Evolutionary conservation across 208 protist genomes (phyloP), one percentile per base, ranked within the genome.

Genomic region (Balamuthia mandrillaris): DNA sequence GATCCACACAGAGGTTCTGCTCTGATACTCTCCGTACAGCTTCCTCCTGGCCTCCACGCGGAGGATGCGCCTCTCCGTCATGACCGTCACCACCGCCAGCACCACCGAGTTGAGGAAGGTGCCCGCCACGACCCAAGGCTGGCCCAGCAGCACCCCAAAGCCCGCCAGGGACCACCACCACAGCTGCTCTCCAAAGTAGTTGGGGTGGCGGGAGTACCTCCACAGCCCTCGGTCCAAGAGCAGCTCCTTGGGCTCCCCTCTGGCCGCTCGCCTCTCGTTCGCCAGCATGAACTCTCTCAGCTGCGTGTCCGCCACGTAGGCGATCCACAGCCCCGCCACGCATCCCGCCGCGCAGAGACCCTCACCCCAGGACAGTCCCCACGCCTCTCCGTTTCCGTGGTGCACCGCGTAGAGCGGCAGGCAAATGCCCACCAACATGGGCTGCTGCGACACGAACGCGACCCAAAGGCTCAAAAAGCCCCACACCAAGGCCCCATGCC

Each of bases 121-220:
- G 49, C 77, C 77, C 77, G 58, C 56, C 54, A 66, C 21, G 41
- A 68, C 54, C 41, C 66, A 68, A 49, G 54, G 66, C 58, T 83
- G 77, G 35, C 77, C 74, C 29, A 83, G 21, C 39, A 68, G 66
- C 35, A 83, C 77, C 0, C 54, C 44, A 44, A 68, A 83, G 10
- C 61, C 16, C 5, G 56, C 31, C 24, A 83, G 77, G 5, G 56
- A 49, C 51, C 56, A 70, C 77, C 77, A 83, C 77, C 77, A 83
- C 39, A 68, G 51, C 41, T 70, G 51, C 77, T 83, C 77, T 2
- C 77, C 77, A 33, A 83, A 83, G 54, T 83, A 83, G 42, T 83
- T 83, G 37, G 77, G 77, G 29, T 83, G 77, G n/a, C 77, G 56
- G 52, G 77, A 83, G 54, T 83, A 83, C 42, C 66, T 41, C 77